A percentile compares a stretch with the other conserved stretches of the same genome.
These are phyloP conservation scores for Flammula alnicola DNA, from an alignment of 1,284 basidiomycete species.

Conservation along the genomic window DNA sequence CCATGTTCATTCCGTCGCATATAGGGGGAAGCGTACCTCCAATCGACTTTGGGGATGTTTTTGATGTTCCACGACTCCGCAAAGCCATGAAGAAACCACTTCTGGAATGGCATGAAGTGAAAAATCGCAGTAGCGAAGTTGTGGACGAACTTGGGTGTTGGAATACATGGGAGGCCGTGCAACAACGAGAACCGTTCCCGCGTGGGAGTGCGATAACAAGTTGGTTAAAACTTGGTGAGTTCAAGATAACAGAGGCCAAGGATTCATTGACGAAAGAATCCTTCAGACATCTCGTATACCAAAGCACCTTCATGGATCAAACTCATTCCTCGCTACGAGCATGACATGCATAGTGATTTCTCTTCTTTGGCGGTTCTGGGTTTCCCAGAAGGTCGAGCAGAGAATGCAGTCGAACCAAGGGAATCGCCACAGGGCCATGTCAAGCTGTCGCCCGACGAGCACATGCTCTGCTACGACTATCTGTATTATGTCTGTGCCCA, in stretches of 20 bases:
- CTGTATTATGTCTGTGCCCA: slow-evolving; percentile 51
- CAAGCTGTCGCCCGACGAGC: slow-evolving; percentile 51
- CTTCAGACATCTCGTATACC: slow-evolving; percentile 45
- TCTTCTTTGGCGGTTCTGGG: slow-evolving; percentile 45
- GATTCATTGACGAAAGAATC: background rate
- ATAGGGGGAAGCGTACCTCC: slow-evolving; percentile 51
- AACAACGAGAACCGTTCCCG: slow-evolving; percentile 47
- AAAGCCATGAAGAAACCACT: slow-evolving; percentile 45
- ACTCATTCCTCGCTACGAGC: slow-evolving; percentile 41
- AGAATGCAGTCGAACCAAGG: slow-evolving; percentile 35
- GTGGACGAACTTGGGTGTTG: slow-evolving; percentile 73
- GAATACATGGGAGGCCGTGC: slow-evolving; percentile 63
- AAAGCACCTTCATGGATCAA: slow-evolving; percentile 44
- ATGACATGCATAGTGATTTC: slow-evolving; percentile 42
- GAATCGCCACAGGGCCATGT: slow-evolving; percentile 38
- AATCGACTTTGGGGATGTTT: slow-evolving; percentile 55
- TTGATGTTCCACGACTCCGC: slow-evolving; percentile 54
- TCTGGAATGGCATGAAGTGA: slow-evolving; percentile 61
- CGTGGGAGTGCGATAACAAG: slow-evolving; percentile 48
- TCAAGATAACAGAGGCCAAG: background rate
- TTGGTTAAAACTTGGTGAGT: slow-evolving; percentile 56
- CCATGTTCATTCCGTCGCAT: slow-evolving; percentile 69
- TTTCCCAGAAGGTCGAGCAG: slow-evolving; percentile 41
- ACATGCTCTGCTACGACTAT: slow-evolving; percentile 52
- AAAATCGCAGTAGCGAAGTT: slow-evolving; percentile 42